Base-by-base conservation (phyloP, 179 eudicot species). In the Monotropa hypopitys region DNA sequence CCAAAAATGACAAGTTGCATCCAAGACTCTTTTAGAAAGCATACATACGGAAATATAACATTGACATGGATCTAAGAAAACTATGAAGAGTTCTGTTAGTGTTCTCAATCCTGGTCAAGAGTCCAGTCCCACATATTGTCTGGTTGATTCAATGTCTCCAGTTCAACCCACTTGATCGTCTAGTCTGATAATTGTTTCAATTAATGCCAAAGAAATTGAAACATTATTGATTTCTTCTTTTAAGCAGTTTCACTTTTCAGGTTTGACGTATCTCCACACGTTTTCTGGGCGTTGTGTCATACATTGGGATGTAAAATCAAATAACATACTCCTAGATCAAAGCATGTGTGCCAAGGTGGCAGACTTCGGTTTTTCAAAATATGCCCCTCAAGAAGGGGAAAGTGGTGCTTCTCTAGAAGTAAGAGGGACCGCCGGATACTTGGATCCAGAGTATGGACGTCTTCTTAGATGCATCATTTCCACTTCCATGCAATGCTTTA, bases 301-400 rank as follows among this genome's bases (percentile, higher is more conserved):
- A 77, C 90, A 85, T 61, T 84, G 90, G 77, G 90, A 87, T 83
- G 88, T 87, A 28, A 87, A 87, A 81, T 87, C 90, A 63, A 87
- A 88, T 74, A 87, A 87, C 84, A 87, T 87, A 77, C 90, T 88
- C 62, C 86, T 88, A 47, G 90, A 88, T 73, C 86, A 88, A 11
- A 88, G 86, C 78, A 88, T 88, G 88, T 84, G 85, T 59, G 88
- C 90, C 63, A 88, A 88, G 77, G 90, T 88, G 12, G 88, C 90
- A 49, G 90, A 88, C 51, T 88, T 88, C 59, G 90, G 90, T 42
- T 88, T 88, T 72, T 88, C 90, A 15, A 88, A 88, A 76, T 88
- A 88, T 73, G 90, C 90, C 73, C 86, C 90, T 79, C 88, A 88
- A 81, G 90, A 88, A 80, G 90, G 90, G 66, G 90, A 86, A 65